Evolutionary conservation across 805 yeast genomes (phyloP).

Genomic region (Candida namnaoensis): DNA sequence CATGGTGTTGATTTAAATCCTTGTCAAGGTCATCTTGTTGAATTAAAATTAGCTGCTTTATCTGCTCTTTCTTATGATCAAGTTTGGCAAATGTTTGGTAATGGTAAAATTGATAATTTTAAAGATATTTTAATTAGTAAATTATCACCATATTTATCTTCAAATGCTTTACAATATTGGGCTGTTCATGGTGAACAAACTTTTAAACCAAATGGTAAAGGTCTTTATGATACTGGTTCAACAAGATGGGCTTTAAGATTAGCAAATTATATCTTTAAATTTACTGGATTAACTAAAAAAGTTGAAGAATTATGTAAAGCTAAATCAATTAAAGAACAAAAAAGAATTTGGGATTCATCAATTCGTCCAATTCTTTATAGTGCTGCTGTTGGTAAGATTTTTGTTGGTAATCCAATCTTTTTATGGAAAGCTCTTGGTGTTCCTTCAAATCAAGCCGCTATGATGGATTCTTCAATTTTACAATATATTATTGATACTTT

Average conservation of each 20-base stretch:
- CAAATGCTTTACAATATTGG: conserved; percentile 82
- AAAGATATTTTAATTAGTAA: conserved; percentile 41
- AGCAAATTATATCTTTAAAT: conserved; percentile 49
- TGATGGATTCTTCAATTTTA: conserved; percentile 68
- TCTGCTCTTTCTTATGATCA: conserved; percentile 47
- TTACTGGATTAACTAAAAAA: conserved; percentile 42
- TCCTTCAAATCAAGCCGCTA: conserved; percentile 73
- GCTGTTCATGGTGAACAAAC: conserved; percentile 50
- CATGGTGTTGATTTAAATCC: conserved; percentile 87
- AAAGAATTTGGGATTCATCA: conserved; percentile 48
- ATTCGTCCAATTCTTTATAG: conserved; percentile 67
- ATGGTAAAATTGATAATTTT: conserved; percentile 53
- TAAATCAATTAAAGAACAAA: conserved; percentile 53
- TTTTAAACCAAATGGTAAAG: conserved; percentile 45
- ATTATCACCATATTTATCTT: conserved; percentile 64
- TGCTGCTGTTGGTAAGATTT: conserved; percentile 54
- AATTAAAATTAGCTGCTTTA: conserved; percentile 68
- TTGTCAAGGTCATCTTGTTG: conserved; percentile 71
- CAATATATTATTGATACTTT: conserved; percentile 70
- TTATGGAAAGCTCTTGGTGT: conserved; percentile 89
- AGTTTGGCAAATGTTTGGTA: conserved; percentile 71
- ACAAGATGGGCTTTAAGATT: conserved; percentile 80
- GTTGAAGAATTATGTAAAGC: conserved; percentile 50
- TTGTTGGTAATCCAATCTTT: conserved; percentile 78
- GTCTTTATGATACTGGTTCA: conserved; percentile 75